phyloP scores from a whole-genome alignment of 169 alveolate genomes.

The Cryptosporidium sp. region DNA sequence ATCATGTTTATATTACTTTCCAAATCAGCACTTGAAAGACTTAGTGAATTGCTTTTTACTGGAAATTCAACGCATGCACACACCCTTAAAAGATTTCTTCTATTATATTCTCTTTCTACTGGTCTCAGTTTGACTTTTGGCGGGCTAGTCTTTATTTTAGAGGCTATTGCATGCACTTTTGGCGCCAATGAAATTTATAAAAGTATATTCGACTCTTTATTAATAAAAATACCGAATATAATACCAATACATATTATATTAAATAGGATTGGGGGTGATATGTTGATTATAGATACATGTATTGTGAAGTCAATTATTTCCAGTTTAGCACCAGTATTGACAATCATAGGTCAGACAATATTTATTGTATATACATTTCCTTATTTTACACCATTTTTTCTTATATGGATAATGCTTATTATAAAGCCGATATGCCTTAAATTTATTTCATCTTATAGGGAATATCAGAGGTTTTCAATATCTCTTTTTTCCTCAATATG shows the following conservation, averaged over 20 bases:
- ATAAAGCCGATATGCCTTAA: slow-evolving; percentile 26
- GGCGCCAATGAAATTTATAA: slow-evolving; percentile 18
- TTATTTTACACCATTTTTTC: slow-evolving; percentile 1
- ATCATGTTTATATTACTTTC: background rate
- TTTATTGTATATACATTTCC: slow-evolving; percentile 33
- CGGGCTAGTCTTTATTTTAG: slow-evolving; percentile 10
- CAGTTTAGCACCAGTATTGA: slow-evolving; percentile 26
- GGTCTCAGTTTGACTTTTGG: slow-evolving; percentile 13
- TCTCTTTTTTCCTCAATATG: slow-evolving; percentile 40
- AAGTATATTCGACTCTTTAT: background rate
- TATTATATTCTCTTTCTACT: slow-evolving; percentile 8
- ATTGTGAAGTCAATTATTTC: slow-evolving; percentile 61
- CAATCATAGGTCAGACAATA: slow-evolving; percentile 10
- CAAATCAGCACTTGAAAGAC: slow-evolving; percentile 21
- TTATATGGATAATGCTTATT: slow-evolving; percentile 28
- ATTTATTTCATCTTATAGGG: slow-evolving; percentile 51
- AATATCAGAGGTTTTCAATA: slow-evolving; percentile 51
- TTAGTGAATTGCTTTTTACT: slow-evolving; percentile 35
- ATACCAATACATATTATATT: slow-evolving; percentile 30
- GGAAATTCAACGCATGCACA: background rate
- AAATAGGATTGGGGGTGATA: slow-evolving; percentile 60
- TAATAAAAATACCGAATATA: background rate
- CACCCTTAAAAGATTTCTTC: background rate
- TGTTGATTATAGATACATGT: slow-evolving; percentile 56
- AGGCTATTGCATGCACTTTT: slow-evolving; percentile 49